Conservation (phyloP, 805 yeast species). For the Saccharomycopsis babjevae region DNA sequence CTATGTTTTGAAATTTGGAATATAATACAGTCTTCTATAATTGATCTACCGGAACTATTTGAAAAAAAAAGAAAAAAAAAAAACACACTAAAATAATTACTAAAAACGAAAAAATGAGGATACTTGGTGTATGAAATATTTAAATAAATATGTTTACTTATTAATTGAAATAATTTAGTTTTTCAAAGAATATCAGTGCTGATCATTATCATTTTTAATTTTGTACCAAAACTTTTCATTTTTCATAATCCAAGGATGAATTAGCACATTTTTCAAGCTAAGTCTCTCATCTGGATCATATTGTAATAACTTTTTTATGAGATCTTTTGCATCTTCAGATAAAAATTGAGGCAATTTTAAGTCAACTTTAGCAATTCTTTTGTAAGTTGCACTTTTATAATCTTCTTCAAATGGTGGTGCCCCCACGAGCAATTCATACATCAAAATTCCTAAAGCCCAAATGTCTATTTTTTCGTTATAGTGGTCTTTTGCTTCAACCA, state of each 20-base stretch:
- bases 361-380: slow-evolving; percentile 70
- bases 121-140: not conserved
- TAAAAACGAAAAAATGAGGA: not conserved
- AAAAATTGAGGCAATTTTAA: slow-evolving; percentile 62
- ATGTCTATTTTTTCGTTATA: slow-evolving; percentile 64
- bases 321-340: slow-evolving; percentile 64
- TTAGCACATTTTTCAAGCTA: slow-evolving; percentile 46
- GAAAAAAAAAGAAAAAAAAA: too few relatives aligned
- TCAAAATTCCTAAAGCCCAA: slow-evolving; percentile 86
- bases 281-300: slow-evolving; percentile 63
- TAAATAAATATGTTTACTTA: too few relatives aligned
- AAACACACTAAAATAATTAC: not conserved
- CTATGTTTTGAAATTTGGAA: too few relatives aligned
- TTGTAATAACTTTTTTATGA: slow-evolving; percentile 52
- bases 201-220: slow-evolving; percentile 1
- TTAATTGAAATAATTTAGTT: not conserved
- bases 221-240: slow-evolving; percentile 50
- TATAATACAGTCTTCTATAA: too few relatives aligned
- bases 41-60: too few relatives aligned
- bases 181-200: not conserved
- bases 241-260: slow-evolving; percentile 77
- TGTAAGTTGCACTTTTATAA: slow-evolving; percentile 67
- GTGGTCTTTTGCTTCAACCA: slow-evolving; percentile 77
- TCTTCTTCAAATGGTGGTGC: slow-evolving; percentile 87
- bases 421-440: slow-evolving; percentile 82